phyloP scores from a whole-genome alignment of 371 early-diverging fungal species.

The Rhizomucor miehei region DNA sequence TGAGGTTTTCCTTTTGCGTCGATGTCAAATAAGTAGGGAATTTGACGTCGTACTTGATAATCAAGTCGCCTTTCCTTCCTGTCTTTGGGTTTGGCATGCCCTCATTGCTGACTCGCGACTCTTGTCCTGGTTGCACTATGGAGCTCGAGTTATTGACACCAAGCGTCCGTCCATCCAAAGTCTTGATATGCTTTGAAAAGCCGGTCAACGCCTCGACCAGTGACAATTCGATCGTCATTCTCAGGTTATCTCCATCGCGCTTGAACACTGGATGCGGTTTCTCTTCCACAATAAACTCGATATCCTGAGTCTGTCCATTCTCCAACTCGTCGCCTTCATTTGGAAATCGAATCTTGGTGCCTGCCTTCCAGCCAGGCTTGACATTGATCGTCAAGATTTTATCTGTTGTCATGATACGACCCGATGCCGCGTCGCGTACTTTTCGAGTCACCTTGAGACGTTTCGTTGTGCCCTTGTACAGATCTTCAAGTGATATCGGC shows the following conservation, averaged over 20 bases:
- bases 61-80: constrained; percentile 83
- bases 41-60: constrained; percentile 73
- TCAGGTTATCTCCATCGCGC: constrained; percentile 90
- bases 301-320: constrained; percentile 78
- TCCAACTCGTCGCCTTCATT: constrained; percentile 93
- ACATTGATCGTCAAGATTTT: constrained; percentile 87
- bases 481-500: constrained; percentile 88
- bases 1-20: constrained; percentile 54
- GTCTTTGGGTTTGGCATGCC: constrained; percentile 94
- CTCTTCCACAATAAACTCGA: constrained; percentile 94
- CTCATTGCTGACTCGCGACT: constrained; percentile 69
- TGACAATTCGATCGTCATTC: constrained; percentile 59
- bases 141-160: constrained; percentile 58
- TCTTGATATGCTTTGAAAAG: constrained; percentile 71
- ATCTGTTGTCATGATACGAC: constrained; percentile 57
- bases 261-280: constrained; percentile 87
- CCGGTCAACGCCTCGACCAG: constrained; percentile 85
- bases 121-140: constrained; percentile 75
- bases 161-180: constrained; percentile 76
- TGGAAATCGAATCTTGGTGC: constrained; percentile 94
- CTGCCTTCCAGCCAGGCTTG: constrained; percentile 98
- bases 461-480: constrained; percentile 90
- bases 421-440: constrained; percentile 46
- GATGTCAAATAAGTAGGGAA: constrained; percentile 78
- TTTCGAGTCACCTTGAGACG: constrained; percentile 91